Conservation (phyloP, 257 asterid genomes). For the Solanum rostratum region DNA sequence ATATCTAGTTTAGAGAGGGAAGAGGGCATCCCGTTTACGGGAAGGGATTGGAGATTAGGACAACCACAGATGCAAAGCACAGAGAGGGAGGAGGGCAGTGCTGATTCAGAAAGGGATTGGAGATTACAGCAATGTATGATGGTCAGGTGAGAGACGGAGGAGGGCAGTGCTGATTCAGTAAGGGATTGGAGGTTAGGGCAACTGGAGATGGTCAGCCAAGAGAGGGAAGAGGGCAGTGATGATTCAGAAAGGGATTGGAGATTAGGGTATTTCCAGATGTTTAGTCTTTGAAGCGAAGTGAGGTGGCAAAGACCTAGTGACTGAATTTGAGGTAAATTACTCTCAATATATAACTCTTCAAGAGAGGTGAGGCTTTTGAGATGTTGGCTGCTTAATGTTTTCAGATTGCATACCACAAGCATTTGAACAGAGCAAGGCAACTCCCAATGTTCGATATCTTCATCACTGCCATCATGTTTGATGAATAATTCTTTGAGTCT, state of each 20-base stretch:
- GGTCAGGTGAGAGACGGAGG: not conserved
- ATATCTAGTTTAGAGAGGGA: too few species aligned
- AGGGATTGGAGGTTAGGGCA: not conserved
- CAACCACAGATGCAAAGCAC: too few species aligned
- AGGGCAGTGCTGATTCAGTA: not conserved
- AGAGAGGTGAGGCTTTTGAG: too few species aligned
- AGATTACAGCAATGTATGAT: not conserved
- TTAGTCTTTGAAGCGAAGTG: not conserved
- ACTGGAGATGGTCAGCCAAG: not conserved
- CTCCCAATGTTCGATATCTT: not conserved
- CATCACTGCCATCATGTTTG: not conserved
- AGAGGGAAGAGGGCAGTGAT: not conserved
- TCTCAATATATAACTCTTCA: too few species aligned
- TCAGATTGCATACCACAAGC: not conserved
- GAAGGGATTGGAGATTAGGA: too few species aligned
- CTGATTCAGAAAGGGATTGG: too few species aligned
- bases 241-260: not conserved
- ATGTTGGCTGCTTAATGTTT: not conserved
- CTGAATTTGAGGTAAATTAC: too few species aligned
- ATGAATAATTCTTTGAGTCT: accelerated
- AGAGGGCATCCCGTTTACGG: too few species aligned
- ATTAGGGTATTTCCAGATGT: not conserved
- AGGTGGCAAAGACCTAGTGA: not conserved
- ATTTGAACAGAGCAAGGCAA: not conserved
- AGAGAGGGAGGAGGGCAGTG: too few species aligned